These are phyloP conservation scores for Colletotrichum limetticola DNA, from an alignment of 2,329 filamentous ascomycete genomes.

Conservation along the genomic window DNA sequence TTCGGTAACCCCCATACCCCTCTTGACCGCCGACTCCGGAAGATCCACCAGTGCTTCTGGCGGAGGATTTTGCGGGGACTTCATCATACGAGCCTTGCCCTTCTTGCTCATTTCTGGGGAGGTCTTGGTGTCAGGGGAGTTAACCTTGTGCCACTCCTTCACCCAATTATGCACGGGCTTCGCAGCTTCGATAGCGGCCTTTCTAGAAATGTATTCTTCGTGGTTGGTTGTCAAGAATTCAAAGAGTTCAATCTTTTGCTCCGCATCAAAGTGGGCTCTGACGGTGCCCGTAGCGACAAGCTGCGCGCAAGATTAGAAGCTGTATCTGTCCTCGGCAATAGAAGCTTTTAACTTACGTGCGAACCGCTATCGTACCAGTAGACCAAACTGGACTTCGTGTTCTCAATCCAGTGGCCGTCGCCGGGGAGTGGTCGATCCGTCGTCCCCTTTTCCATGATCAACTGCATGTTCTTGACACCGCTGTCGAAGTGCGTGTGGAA, in stretches of 20 bases:
- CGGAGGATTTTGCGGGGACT: constrained; percentile 68
- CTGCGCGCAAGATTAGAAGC: constrained; percentile 51
- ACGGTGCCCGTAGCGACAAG: constrained; percentile 82
- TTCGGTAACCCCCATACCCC: constrained; percentile 67
- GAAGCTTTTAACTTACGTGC: constrained; percentile 69
- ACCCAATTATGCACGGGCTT: constrained; percentile 72
- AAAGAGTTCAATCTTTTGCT: constrained; percentile 85
- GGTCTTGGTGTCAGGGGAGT: constrained; percentile 65
- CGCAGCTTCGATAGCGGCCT: constrained; percentile 69
- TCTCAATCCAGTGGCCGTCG: constrained; percentile 79
- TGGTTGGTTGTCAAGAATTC: constrained; percentile 82
- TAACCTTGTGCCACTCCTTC: constrained; percentile 72
- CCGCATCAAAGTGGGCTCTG: constrained; percentile 80
- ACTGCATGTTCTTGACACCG: constrained; percentile 85
- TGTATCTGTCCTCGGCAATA: not conserved
- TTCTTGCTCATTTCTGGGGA: constrained; percentile 78
- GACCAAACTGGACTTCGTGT: constrained; percentile 80
- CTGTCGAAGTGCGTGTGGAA: constrained; percentile 91
- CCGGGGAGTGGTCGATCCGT: constrained; percentile 66
- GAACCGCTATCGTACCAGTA: constrained; percentile 90
- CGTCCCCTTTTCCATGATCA: constrained; percentile 78
- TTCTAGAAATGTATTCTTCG: constrained; percentile 85
- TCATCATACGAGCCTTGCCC: constrained; percentile 66
- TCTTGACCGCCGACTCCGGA: constrained; percentile 67
- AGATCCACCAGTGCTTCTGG: constrained; percentile 67